Evolutionary conservation across 768 basidiomycete species (phyloP), one percentile per base, ranked within the genome.

Genomic region (Calocera viscosa): DNA sequence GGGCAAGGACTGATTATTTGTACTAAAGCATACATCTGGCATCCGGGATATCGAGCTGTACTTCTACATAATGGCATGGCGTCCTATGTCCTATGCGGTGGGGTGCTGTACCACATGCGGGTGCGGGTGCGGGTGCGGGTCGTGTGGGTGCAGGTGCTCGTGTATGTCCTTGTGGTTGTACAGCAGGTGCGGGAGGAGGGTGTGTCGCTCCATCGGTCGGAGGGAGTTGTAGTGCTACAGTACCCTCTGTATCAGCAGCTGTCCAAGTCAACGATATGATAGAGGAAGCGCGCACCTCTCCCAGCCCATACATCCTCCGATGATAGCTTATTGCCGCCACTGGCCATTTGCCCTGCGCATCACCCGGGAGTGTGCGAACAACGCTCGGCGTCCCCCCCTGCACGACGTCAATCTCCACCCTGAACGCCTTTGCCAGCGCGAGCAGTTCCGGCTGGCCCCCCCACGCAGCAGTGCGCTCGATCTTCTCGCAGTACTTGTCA

Each of bases 381-480:
- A 97, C 80, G 0, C 86, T 81, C 1, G 94, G 94, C 30, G 80
- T 81, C 0, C 86, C 87, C 0, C 84, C 85, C 75, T 98, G 96
- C 14, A 98, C 81, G 65, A 99, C 89, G 74, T 95, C 88, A 63
- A 99, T 94, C 0, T 94, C 88, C 40, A 94, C 78, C 66, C 86
- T 82, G 75, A 83, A 97, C 33, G 86, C 84, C 64, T 87, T 81
- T 73, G 88, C 87, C 17, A 98, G 79, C 1, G 96, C 96, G 71
- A 89, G 81, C 34, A 99, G 93, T 81, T 98, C 96, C 7, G 93
- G 94, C 78, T 98, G 94, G 38, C 96, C 95, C 63, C 96, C 96
- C 96, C 96, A 98, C 33, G 86, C 83, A n/a, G 85, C 87, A 26
- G 93, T 94, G 74, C 88, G 82, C 43, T 86, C 85, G 32, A 99